Conservation (phyloP, 495 filamentous ascomycete genomes). For the Pyronema omphalodes region DNA sequence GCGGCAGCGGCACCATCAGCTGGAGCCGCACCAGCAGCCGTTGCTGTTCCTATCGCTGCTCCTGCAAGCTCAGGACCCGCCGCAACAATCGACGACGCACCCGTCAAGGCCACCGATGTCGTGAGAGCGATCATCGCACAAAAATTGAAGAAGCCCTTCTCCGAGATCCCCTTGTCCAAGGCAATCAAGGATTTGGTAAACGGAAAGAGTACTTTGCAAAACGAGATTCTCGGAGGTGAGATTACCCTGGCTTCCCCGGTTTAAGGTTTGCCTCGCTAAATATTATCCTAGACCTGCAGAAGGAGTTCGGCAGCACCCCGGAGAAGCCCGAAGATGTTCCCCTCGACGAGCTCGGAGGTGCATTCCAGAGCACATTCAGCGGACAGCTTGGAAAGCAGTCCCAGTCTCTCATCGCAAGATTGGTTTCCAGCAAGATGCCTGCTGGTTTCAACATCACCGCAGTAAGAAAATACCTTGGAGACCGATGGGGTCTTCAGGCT, state of each 20-base stretch:
- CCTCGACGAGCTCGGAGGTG: conserved; percentile 80
- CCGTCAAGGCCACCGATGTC: conserved; percentile 73
- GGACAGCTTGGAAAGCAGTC: conserved; percentile 96
- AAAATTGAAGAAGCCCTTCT: conserved; percentile 85
- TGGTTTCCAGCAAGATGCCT: conserved; percentile 98
- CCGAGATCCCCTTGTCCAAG: conserved; percentile 83
- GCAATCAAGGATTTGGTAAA: conserved; percentile 98
- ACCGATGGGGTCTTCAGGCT: conserved; percentile 70
- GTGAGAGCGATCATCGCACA: conserved; percentile 86
- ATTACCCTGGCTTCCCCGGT: neutral
- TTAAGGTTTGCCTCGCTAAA: conserved; percentile 21
- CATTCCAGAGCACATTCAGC: conserved; percentile 96
- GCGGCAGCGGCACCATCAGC: conserved; percentile 34
- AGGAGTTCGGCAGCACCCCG: conserved; percentile 94
- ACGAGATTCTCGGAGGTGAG: conserved; percentile 20
- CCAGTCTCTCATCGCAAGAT: conserved; percentile 73
- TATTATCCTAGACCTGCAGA: conserved; percentile 85
- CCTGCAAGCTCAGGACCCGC: conserved; percentile 71
- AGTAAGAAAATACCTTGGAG: conserved; percentile 84
- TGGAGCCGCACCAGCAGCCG: conserved; percentile 34
- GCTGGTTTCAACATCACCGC: conserved; percentile 96
- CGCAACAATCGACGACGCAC: conserved; percentile 65
- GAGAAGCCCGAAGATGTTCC: conserved; percentile 98
- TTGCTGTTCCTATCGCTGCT: conserved; percentile 31
- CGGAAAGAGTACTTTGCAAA: conserved; percentile 41